Base-by-base conservation (phyloP, 306 rosid species). In the Medicago arabica region DNA sequence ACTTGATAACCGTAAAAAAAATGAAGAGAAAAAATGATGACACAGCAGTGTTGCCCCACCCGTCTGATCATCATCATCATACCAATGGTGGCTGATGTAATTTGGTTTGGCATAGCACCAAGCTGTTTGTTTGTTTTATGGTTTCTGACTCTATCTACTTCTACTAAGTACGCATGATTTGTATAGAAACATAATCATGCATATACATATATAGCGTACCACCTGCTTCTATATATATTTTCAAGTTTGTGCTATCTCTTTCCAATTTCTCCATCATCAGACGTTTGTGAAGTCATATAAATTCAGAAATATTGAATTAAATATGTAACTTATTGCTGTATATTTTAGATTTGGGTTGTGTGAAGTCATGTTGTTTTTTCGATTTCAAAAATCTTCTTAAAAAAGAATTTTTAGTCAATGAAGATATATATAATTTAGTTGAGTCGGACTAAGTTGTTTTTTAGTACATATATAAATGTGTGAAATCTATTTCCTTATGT, bases 11-110 rank as follows among this genome's bases (percentile, higher is more conserved):
- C 44, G 75, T 63, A 36, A 55, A 51, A 25, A 23, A 59, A 31
- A 8, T 18, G 15, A 63, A 8, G 67, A 55, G 53, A 81, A 80
- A 61, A 79, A 83, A 78, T 79, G 67, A 83, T 89, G 84, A 83
- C 83, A 74, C 85, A 65, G 23, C 51, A 75, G 15, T 46, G 41
- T 79, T 78, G 76, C 65, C 85, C 87, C 78, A 79, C 83, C 78
- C 64, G 59, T 89, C 82, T 76, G 79, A 82, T 71, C 81, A 53
- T 76, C 73, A 53, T 76, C 76, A 65, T 75, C 82, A 73, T 13
- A 71, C 18, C 23, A 18, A 19, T 57, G 10, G 11, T 57, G 38
- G 84, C 55, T 83, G 87, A 83, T 80, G 87, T 73, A 80, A 75
- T 50, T 73, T 74, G 69, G 67, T 79, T 81, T 67, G 61, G 65